Percentiles rank a stretch among this genome's conserved stretches.
phyloP scores from a whole-genome alignment of 1,284 basidiomycete species.

The Tilletiaria anomala region DNA sequence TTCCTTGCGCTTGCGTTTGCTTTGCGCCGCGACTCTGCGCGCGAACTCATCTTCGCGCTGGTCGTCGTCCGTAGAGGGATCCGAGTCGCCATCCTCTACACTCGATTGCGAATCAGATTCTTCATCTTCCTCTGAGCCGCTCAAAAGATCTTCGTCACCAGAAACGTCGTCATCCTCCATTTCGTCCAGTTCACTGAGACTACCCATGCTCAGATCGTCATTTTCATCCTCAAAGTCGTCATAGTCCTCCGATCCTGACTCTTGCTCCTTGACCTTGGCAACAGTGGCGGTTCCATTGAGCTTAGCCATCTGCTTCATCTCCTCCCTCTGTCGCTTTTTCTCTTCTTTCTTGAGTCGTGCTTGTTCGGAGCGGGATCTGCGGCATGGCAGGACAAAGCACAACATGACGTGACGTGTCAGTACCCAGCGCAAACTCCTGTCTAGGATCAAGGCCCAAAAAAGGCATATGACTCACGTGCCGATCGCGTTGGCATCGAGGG shows the following conservation, averaged over 20 bases:
- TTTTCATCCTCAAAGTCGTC: constrained; percentile 33
- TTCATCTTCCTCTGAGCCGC: constrained; percentile 14
- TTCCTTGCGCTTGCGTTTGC: constrained; percentile 5
- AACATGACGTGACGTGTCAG: no score
- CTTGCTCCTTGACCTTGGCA: constrained; percentile 44
- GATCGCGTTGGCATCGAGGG: not conserved
- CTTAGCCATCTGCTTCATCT: not conserved
- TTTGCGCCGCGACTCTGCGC: not conserved
- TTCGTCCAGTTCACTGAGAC: constrained; percentile 8
- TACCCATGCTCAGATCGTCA: not conserved
- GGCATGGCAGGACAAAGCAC: no score
- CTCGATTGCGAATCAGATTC: not conserved
- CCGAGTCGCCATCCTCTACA: constrained; percentile 1
- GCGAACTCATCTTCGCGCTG: constrained; percentile 4
- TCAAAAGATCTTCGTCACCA: constrained; percentile 1
- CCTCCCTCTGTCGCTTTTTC: not conserved
- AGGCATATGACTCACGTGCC: no score
- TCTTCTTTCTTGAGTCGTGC: not conserved
- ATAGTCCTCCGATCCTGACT: constrained; percentile 56
- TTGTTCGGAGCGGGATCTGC: not conserved
- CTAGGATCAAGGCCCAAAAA: no score
- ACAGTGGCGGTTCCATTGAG: not conserved
- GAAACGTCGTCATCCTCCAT: constrained; percentile 7
- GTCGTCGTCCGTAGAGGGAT: not conserved
- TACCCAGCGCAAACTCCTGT: no score